A percentile compares a stretch with the other conserved stretches of the same genome.
Evolutionary conservation across 257 asterid species (phyloP).

Genomic region (Nicotiana undulata): DNA sequence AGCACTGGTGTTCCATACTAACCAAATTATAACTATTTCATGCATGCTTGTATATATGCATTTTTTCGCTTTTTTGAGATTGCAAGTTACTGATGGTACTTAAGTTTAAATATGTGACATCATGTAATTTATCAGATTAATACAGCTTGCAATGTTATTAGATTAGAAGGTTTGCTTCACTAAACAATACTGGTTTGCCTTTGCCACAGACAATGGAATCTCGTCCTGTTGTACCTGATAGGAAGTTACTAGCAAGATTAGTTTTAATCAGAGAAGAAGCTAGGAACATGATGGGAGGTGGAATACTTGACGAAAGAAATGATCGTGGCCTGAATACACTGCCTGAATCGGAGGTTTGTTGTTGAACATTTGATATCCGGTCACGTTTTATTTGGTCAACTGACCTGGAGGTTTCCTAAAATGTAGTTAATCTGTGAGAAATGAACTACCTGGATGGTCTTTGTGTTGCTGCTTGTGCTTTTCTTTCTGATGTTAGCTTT

Average conservation of each 20-base stretch:
- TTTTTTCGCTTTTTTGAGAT: not conserved
- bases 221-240: conserved; percentile 69
- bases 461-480: conserved; percentile 9
- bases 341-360: conserved; percentile 86
- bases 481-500: conserved; percentile 9
- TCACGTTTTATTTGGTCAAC: not conserved
- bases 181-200: conserved; percentile 10
- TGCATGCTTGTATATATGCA: not conserved
- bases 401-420: not conserved
- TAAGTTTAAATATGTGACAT: not conserved
- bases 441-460: not conserved
- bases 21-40: not conserved
- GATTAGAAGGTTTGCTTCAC: not conserved
- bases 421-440: not conserved
- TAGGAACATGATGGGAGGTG: conserved; percentile 97
- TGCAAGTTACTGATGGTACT: not conserved
- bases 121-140: not conserved
- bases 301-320: conserved; percentile 90
- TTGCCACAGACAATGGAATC: conserved; percentile 76
- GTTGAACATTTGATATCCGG: not conserved
- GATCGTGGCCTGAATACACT: conserved; percentile 82
- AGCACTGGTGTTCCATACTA: not conserved
- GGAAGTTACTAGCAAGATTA: conserved; percentile 92
- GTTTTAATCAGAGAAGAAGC: conserved; percentile 98
- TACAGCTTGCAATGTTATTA: not conserved